These are phyloP conservation scores for Chlamydomonas reinhardtii DNA, from an alignment of 163 green algal genomes.

Conservation along the genomic window DNA sequence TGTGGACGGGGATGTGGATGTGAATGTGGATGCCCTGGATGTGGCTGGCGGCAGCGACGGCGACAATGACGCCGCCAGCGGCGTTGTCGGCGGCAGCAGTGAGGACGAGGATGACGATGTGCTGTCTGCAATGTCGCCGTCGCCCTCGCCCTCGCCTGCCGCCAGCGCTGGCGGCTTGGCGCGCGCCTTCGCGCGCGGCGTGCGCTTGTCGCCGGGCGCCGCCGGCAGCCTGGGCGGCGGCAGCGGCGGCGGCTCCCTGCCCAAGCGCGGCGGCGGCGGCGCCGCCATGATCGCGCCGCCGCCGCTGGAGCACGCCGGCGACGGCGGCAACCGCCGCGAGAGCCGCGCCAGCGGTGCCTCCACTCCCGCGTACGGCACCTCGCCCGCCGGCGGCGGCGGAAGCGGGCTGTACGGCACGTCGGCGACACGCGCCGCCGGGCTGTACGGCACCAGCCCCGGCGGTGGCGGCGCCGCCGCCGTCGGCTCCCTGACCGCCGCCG, in stretches of 20 bases:
- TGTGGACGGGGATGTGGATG: no score
- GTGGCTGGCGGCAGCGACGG: no score
- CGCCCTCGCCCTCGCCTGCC: background rate
- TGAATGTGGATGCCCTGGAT: no score
- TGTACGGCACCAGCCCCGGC: slow-evolving; percentile 19
- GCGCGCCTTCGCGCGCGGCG: background rate
- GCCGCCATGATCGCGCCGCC: background rate
- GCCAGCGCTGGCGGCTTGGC: background rate
- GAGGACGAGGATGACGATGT: background rate
- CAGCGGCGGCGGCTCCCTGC: background rate
- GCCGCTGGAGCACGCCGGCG: no score
- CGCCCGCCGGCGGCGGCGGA: background rate
- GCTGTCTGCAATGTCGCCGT: background rate
- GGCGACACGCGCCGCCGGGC: background rate
- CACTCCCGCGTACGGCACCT: slow-evolving; percentile 15
- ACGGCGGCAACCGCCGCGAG: background rate
- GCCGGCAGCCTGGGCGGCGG: background rate
- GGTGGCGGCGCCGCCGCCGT: background rate
- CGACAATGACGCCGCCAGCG: background rate
- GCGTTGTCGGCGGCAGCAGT: background rate
- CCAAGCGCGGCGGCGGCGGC: background rate
- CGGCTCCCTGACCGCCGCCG: background rate
- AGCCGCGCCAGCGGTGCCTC: background rate
- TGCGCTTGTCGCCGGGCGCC: background rate
- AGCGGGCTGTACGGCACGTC: background rate